Evolutionary conservation across 2,329 filamentous ascomycete genomes (phyloP).

Genomic region (Fusarium zealandicum): DNA sequence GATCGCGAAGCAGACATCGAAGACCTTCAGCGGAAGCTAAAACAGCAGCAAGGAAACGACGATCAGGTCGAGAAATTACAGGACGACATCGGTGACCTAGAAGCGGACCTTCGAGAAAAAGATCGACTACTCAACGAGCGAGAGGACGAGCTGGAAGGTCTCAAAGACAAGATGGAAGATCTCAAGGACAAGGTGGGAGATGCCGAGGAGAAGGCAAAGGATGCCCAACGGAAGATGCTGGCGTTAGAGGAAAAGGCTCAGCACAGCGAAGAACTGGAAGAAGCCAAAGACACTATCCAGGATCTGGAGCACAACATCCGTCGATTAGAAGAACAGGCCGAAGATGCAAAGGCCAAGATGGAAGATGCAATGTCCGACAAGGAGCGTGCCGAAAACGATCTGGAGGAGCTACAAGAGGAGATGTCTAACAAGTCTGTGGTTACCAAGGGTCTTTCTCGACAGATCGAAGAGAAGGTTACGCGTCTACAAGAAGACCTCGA

Average conservation of each 20-base stretch:
- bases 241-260: constrained; percentile 66
- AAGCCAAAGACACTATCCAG: constrained; percentile 65
- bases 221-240: constrained; percentile 56
- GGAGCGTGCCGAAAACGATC: constrained; percentile 63
- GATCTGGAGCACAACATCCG: constrained; percentile 64
- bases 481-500: constrained; percentile 73
- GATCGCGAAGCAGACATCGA: constrained; percentile 68
- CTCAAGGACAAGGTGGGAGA: constrained; percentile 63
- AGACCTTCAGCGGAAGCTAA: constrained; percentile 65
- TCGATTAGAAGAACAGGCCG: constrained; percentile 60
- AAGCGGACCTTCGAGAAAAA: constrained; percentile 78
- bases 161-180: constrained; percentile 66
- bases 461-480: constrained; percentile 74
- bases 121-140: constrained; percentile 75
- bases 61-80: constrained; percentile 71
- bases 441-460: constrained; percentile 76
- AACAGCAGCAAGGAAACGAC: constrained; percentile 62
- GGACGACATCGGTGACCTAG: constrained; percentile 77
- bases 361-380: constrained; percentile 62
- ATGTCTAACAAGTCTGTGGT: constrained; percentile 81
- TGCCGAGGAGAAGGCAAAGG: constrained; percentile 65
- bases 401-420: constrained; percentile 75
- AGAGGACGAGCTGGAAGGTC: constrained; percentile 75
- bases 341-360: constrained; percentile 62
- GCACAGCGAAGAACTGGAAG: constrained; percentile 59